Percentiles rank a stretch among this genome's conserved stretches.
Conservation (phyloP, 129 eudicot species). For the Escallonia herrerae region DNA sequence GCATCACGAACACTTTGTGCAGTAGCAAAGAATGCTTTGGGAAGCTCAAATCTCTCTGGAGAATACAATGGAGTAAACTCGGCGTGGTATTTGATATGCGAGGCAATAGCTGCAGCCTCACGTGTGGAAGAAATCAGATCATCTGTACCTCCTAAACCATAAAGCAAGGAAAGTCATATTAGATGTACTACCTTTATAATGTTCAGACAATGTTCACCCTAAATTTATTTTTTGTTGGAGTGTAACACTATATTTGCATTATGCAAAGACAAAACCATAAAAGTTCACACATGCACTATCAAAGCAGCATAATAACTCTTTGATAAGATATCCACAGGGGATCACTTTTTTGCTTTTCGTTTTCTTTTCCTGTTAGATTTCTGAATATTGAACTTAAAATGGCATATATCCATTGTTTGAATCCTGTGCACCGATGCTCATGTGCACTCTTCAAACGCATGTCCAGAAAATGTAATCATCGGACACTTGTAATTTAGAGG, state of each 20-base stretch:
- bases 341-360: too few species aligned
- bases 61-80: slow-evolving; percentile 82
- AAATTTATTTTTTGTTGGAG: not conserved
- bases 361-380: too few species aligned
- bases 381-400: too few species aligned
- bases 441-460: too few species aligned
- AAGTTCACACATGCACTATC: not conserved
- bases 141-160: slow-evolving; percentile 29
- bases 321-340: not conserved
- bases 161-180: slow-evolving; percentile 12
- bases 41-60: slow-evolving; percentile 52
- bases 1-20: slow-evolving; percentile 92
- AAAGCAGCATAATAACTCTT: not conserved
- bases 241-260: not conserved
- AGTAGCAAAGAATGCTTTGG: slow-evolving; percentile 84
- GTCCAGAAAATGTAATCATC: too few species aligned
- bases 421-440: too few species aligned
- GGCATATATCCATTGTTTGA: too few species aligned
- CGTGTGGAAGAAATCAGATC: slow-evolving; percentile 28
- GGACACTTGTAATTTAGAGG: not conserved
- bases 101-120: slow-evolving; percentile 60
- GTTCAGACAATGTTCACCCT: too few species aligned
- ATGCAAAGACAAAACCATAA: not conserved
- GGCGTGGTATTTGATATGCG: slow-evolving; percentile 77
- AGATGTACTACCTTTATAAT: not conserved